Base-by-base conservation (phyloP, 768 basidiomycete species). In the Phylloporus scabripes region DNA sequence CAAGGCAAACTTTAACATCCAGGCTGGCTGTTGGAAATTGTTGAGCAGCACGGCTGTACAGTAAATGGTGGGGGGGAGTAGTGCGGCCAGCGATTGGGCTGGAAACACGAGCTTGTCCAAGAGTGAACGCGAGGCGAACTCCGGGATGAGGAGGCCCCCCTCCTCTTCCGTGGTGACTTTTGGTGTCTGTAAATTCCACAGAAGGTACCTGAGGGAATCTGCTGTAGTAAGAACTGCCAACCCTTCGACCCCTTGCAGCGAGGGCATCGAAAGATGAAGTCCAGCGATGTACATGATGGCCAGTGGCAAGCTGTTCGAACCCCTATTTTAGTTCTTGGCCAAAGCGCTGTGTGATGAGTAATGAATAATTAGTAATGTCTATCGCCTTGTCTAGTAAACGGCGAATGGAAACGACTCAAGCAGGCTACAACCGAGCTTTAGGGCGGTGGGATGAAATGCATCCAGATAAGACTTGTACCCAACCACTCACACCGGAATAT, bases 1-100 rank as follows among this genome's bases (percentile, higher is more conserved):
- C 20, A 72, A 50, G 36, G 61, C 57, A 8, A 57, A 56, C 42
- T 42, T 58, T 14, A 21, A 37, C 59, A 70, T 58, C 71, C 71
- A 73, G n/a, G 56, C 48, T 5, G 71, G 70, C 53, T 71, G 71
- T 23, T 60, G 52, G 34, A 73, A 55, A 8, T 57, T 50, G 45
- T 69, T 70, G 21, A 60, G 32, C 6, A 49, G 48, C n/a, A 71
- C 57, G 7, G 55, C 53, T 10, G 46, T 36, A 20, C 65, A 58
- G 45, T 68, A 72, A 3, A 63, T 48, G 1, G 56, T 47, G 15
- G 70, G 67, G 24, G 66, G 57, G 36, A 61, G 33, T 36, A 63
- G 23, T 12, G 50, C 41, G 0, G 63, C 53, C 8, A 61, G 28
- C 7, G 52, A 59, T 37, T 69, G 69, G 23, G 65, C 29, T 4